Evolutionary conservation across 306 rosid species (phyloP).

Genomic region (Styphnolobium japonicum): DNA sequence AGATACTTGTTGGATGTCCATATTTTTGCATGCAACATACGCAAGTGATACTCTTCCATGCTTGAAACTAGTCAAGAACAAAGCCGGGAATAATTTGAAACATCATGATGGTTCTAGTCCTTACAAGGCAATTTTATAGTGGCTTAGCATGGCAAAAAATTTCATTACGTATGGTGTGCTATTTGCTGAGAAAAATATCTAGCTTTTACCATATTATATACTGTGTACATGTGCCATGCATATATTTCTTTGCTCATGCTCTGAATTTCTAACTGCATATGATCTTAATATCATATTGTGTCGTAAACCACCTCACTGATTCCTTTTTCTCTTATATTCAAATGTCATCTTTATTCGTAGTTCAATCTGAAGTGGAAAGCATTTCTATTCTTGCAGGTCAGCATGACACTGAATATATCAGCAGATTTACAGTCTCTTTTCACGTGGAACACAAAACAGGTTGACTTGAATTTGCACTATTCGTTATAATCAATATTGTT

Average conservation of each 20-base stretch:
- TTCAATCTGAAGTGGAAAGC: constrained; percentile 17
- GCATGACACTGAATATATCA: constrained; percentile 81
- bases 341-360: background rate
- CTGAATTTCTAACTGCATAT: background rate
- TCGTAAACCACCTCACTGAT: constrained; percentile 3
- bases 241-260: background rate
- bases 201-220: background rate
- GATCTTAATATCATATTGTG: background rate
- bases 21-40: background rate
- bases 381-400: constrained; percentile 59
- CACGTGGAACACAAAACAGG: constrained; percentile 99
- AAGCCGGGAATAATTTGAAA: background rate
- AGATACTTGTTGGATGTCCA: background rate
- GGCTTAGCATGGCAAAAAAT: background rate
- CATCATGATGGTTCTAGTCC: background rate
- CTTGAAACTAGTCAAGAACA: background rate
- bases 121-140: background rate
- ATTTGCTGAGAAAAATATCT: background rate
- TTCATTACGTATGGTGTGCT: background rate
- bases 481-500: background rate
- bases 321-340: background rate
- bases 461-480: constrained; percentile 29
- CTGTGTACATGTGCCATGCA: background rate
- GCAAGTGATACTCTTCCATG: background rate
- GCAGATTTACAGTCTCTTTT: constrained; percentile 91